Percentiles rank a stretch among this genome's conserved stretches.
Evolutionary conservation across 2,329 filamentous ascomycete species (phyloP).

Genomic region (Myriosclerotinia scirpicola): DNA sequence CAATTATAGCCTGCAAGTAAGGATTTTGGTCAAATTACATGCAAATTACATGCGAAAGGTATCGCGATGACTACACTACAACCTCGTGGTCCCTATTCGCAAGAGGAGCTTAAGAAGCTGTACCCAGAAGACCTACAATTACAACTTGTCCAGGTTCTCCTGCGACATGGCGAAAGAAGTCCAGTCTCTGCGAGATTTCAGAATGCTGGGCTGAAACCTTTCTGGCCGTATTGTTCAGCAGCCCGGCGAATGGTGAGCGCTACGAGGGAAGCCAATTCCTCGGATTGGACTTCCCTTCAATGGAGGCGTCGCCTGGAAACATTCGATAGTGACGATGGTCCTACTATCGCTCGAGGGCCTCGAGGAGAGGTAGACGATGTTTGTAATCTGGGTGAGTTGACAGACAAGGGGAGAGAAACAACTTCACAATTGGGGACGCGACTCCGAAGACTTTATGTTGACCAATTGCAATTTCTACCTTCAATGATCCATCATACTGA

Average conservation of each 20-base stretch:
- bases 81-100: slow-evolving; percentile 73
- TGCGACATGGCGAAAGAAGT: slow-evolving; percentile 78
- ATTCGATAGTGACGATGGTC: slow-evolving; percentile 69
- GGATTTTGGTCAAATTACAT: neutral
- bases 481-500: slow-evolving; percentile 53
- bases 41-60: neutral
- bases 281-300: slow-evolving; percentile 43
- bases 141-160: slow-evolving; percentile 83
- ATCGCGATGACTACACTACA: slow-evolving; percentile 71
- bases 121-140: slow-evolving; percentile 81
- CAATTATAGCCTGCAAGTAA: neutral
- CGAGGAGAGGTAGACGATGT: slow-evolving; percentile 72
- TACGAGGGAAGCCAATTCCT: slow-evolving; percentile 53
- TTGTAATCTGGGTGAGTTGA: slow-evolving; percentile 77
- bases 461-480: slow-evolving; percentile 72
- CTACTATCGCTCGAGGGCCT: slow-evolving; percentile 67
- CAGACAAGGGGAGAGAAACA: slow-evolving; percentile 70
- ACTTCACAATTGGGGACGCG: slow-evolving; percentile 68
- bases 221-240: slow-evolving; percentile 89
- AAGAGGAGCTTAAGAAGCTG: slow-evolving; percentile 74
- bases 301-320: slow-evolving; percentile 79
- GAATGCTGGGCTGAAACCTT: slow-evolving; percentile 65
- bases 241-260: slow-evolving; percentile 68
- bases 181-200: slow-evolving; percentile 87
- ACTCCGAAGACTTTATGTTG: slow-evolving; percentile 70